Percentiles rank a stretch among this genome's conserved stretches.
Conservation (phyloP, 352 stramenopile species). For the Phytophthora cryptogea region DNA sequence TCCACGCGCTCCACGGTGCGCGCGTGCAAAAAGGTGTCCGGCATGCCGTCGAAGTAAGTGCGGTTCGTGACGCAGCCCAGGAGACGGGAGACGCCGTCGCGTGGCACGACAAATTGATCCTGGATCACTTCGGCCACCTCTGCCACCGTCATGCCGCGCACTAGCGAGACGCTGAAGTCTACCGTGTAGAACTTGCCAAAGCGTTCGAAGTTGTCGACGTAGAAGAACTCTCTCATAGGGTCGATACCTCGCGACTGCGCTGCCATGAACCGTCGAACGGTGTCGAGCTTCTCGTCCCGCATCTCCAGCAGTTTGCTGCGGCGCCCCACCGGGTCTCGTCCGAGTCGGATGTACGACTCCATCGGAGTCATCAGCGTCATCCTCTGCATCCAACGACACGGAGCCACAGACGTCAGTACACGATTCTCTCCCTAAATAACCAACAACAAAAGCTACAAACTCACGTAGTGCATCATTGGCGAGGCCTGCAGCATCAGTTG, state of each 20-base stretch:
- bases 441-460: conserved; percentile 6
- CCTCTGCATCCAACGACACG: conserved; percentile 31
- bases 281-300: conserved; percentile 55
- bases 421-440: background rate
- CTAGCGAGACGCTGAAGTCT: conserved; percentile 64
- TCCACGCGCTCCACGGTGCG: conserved; percentile 69
- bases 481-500: conserved; percentile 42
- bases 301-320: conserved; percentile 49
- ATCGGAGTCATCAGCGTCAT: conserved; percentile 72
- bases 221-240: conserved; percentile 60
- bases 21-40: conserved; percentile 56
- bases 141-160: conserved; percentile 43
- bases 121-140: conserved; percentile 58
- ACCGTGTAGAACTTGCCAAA: conserved; percentile 77
- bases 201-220: conserved; percentile 66
- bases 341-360: conserved; percentile 64
- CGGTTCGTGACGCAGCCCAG: conserved; percentile 62
- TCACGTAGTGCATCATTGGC: conserved; percentile 62
- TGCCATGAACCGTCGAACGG: conserved; percentile 46
- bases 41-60: conserved; percentile 66
- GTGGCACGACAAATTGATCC: conserved; percentile 61
- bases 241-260: conserved; percentile 57
- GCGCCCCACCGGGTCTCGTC: conserved; percentile 41
- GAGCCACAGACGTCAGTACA: conserved; percentile 10
- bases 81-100: conserved; percentile 56